These are phyloP conservation scores for Fusarium euwallaceae DNA, from an alignment of 2,329 filamentous ascomycete genomes.

Conservation along the genomic window DNA sequence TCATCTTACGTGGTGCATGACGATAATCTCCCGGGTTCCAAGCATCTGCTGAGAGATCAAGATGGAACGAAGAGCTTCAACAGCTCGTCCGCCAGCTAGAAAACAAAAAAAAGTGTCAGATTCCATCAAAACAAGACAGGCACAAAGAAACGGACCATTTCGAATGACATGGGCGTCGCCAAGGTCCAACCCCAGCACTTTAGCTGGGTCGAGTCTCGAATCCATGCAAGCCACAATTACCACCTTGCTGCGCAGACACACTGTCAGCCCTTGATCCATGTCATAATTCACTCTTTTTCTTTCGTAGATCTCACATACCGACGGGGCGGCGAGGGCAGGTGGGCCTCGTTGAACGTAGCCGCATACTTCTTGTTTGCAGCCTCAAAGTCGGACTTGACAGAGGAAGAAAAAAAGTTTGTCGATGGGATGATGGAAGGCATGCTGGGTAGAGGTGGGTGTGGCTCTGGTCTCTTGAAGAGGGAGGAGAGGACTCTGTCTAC, in stretches of 20 bases:
- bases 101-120: neutral
- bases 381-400: constrained; percentile 39
- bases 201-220: constrained; percentile 76
- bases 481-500: neutral
- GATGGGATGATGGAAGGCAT: constrained; percentile 25
- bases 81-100: constrained; percentile 70
- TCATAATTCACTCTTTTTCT: neutral
- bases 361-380: constrained; percentile 42
- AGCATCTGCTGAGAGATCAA: constrained; percentile 85
- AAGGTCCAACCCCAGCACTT: constrained; percentile 72
- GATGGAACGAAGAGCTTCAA: constrained; percentile 79
- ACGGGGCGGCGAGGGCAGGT: constrained; percentile 41
- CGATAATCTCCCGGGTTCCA: constrained; percentile 79
- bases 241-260: constrained; percentile 48
- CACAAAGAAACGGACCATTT: constrained; percentile 60
- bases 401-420: constrained; percentile 7
- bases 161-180: constrained; percentile 85
- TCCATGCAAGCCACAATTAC: constrained; percentile 82
- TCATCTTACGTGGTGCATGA: constrained; percentile 73
- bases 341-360: constrained; percentile 34
- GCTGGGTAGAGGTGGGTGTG: neutral
- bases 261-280: constrained; percentile 32
- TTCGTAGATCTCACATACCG: constrained; percentile 32
- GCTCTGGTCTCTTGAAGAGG: neutral
- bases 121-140: neutral